These are phyloP conservation scores for Nitzschia putrida DNA, from an alignment of 108 stramenopile species.

Conservation along the genomic window DNA sequence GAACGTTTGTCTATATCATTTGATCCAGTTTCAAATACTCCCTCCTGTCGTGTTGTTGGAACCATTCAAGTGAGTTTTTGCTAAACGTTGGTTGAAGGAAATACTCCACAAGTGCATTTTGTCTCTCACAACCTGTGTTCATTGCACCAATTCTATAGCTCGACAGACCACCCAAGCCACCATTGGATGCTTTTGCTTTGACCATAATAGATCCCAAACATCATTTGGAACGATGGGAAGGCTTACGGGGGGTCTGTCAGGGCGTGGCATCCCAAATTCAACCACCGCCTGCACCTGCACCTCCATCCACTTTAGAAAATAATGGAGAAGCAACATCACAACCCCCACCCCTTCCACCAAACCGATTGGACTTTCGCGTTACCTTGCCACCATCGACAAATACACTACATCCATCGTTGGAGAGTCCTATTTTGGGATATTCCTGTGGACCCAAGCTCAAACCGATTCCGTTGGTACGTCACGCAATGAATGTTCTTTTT, in stretches of 20 bases:
- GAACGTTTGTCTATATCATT: constrained; percentile 51
- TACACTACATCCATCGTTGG: constrained; percentile 12
- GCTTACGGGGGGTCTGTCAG: constrained; percentile 1
- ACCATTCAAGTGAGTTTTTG: constrained; percentile 39
- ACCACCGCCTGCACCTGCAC: not conserved
- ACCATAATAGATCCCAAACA: constrained; percentile 20
- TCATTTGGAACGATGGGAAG: constrained; percentile 33
- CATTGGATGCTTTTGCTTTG: constrained; percentile 10
- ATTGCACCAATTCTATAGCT: not conserved
- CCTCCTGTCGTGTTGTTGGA: constrained; percentile 42
- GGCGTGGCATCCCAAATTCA: not conserved
- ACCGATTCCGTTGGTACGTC: constrained; percentile 64
- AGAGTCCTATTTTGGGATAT: constrained; percentile 39
- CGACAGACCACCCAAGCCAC: not conserved
- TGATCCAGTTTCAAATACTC: constrained; percentile 32
- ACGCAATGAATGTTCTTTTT: not conserved
- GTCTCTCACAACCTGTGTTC: not conserved
- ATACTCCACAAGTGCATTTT: not conserved
- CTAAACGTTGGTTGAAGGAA: too few relatives aligned
- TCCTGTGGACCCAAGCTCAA: constrained; percentile 37
- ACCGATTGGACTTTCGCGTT: constrained; percentile 23
- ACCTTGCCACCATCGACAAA: not conserved
- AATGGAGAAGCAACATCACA: constrained; percentile 9
- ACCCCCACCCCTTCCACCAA: constrained; percentile 5
- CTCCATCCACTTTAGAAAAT: not conserved